Evolutionary conservation across 306 rosid species (phyloP), one percentile per base, ranked within the genome.

Genomic region (Echinosophora koreensis): DNA sequence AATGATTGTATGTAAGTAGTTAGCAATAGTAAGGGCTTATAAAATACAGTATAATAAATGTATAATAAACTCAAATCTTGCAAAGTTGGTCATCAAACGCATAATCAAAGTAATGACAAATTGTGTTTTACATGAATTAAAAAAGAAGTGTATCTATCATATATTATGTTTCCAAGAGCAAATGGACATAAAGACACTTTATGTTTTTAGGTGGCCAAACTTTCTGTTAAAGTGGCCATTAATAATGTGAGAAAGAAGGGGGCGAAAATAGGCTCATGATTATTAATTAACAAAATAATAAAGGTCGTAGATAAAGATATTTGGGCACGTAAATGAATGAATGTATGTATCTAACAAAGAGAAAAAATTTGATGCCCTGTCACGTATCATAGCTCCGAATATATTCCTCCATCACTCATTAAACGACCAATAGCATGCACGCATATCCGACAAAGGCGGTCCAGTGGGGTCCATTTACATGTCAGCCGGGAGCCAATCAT

Each of bases 391-490:
- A 49, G 51, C 13, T 15, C 18, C 55, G 91, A 85, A 86, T 81
- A 87, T 85, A 89, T 92, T 92, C 97, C 80, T 58, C 15, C 41
- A 13, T 47, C 28, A 47, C 81, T 54, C 54, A 10, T 41, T 54
- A 37, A 69, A 46, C 9, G 56, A 56, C 50, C 35, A 61, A 34
- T 17, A 17, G 27, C 58, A 65, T 28, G 66, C 74, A 73, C 77
- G 82, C 82, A 85, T 83, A 65, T 80, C 88, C 82, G 83, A 82
- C 88, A 51, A 71, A 73, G 37, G 66, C 73, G 22, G 12, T 14
- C 74, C 39, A 2, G 37, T 69, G 76, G 81, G 86, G 59, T 41
- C 89, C 78, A 27, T n/a, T 41, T 3, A 14, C 35, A 27, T 55
- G 78, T 11, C 62, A 8, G 32, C 66, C 46, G 30, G 5, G 2